Base-by-base conservation (phyloP, 441 rosid genomes). In the Gossypium armourianum region DNA sequence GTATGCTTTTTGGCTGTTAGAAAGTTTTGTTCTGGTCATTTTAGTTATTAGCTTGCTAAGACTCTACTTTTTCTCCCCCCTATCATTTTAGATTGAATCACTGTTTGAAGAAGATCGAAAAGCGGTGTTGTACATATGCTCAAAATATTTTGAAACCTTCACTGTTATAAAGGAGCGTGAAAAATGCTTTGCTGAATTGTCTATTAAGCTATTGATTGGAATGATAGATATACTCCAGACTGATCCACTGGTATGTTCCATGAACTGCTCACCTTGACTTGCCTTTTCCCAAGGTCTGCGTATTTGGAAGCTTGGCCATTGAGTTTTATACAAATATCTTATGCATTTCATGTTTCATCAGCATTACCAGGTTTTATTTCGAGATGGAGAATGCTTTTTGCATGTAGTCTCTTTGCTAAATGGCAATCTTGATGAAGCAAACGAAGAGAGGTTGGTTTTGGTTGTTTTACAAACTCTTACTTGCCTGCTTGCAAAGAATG, bases 351-450 rank as follows among this genome's bases (percentile, higher is more conserved):
- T 72, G 58, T 80, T 75, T 70, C 68, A 84, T 77, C 94, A 95
- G 99, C 86, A 95, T 74, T 92, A 86, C 81, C 99, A 95, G 80
- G 84, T 86, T 56, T 80, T 90, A 78, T 95, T 95, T 78, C 88
- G 93, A 73, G 97, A 92, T 50, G 95, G 96, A 26, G 97, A 89
- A 82, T 95, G 99, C 84, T 95, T 92, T 87, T 78, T 95, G 83
- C 97, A 92, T 78, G 88, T 95, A 61, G 95, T 95, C 69, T 95
- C 98, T 72, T 84, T 92, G 67, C 82, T 95, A 71, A 95, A 92
- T 86, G 96, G 99, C 62, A 92, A 88, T 71, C 86, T 88, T 72
- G 95, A 90, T 72, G 87, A 80, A 78, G 86, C 71, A 47, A 83
- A 83, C 68, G 96, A 97, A 62, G 98, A 95, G 84, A 86, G 80